Conservation (phyloP, 495 filamentous ascomycete species). For the Echria macrotheca region DNA sequence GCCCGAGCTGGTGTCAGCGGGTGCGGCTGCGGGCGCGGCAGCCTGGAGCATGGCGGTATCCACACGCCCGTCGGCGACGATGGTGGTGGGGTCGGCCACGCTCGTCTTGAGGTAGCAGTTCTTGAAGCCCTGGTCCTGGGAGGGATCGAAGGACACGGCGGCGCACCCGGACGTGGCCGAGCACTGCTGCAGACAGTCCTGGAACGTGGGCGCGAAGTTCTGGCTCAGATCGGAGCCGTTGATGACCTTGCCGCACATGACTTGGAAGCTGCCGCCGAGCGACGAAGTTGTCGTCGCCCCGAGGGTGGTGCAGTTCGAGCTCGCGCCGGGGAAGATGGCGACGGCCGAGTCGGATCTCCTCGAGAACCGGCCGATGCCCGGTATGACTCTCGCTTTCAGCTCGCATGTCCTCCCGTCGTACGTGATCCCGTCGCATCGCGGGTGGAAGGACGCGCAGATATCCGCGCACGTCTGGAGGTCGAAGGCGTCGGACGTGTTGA, state of each 20-base stretch:
- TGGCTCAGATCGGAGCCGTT: constrained; percentile 29
- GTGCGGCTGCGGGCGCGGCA: not conserved
- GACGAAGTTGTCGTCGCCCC: constrained; percentile 10
- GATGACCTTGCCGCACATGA: constrained; percentile 27
- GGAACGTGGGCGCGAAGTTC: constrained; percentile 28
- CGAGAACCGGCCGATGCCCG: constrained; percentile 13
- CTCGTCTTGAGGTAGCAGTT: constrained; percentile 35
- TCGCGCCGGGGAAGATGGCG: constrained; percentile 23
- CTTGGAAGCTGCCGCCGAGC: constrained; percentile 19
- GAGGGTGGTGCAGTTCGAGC: constrained; percentile 26
- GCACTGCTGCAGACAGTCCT: constrained; percentile 32
- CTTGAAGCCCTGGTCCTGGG: constrained; percentile 28
- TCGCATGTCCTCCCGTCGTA: constrained; percentile 22
- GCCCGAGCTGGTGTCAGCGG: not conserved
- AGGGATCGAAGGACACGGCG: constrained; percentile 27
- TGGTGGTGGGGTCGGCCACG: constrained; percentile 9
- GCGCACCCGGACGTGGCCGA: constrained; percentile 21
- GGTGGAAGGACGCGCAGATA: constrained; percentile 31
- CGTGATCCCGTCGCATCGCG: constrained; percentile 28
- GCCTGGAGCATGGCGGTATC: constrained; percentile 26
- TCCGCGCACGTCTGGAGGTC: constrained; percentile 25
- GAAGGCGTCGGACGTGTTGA: constrained; percentile 21
- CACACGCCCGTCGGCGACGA: constrained; percentile 18
- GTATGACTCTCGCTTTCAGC: constrained; percentile 16
- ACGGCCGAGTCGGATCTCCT: constrained; percentile 26